Evolutionary conservation across 2,329 filamentous ascomycete genomes (phyloP), one percentile per base, ranked within the genome.

Genomic region (Botryotinia convoluta): DNA sequence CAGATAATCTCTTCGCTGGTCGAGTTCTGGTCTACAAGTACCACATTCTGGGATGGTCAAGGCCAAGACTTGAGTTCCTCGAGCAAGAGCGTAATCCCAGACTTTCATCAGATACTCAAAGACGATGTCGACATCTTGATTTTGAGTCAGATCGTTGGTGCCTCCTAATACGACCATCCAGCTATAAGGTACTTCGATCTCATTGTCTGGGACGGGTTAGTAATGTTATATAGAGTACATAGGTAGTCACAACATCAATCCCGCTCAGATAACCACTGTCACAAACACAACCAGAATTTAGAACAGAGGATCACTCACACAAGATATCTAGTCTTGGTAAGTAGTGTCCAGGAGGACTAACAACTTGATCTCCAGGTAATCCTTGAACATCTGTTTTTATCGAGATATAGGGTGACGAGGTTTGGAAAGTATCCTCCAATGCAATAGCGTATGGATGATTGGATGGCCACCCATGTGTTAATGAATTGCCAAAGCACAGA

Each of bases 81-180:
- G 83, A 1, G 80, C 78, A 2, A 90, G 82, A 1, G 87, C 83
- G 3, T 87, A 80, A 61, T 83, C 80, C 85, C 87, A 92, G 54
- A 83, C 80, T 16, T 82, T 79, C 75, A 86, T 81, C 22, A 91
- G 84, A 14, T 82, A 82, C 10, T 83, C 77, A 76, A 86, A 86
- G 35, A 90, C 87, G 2, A 82, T 78, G 1, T 85, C 80, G 14
- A 84, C 76, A 3, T 63, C 22, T 48, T 77, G 76, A 14, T 79
- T 78, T 74, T 83, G 83, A 35, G 81, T 86, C 8, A 92, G 79
- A 76, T 92, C 90, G 77, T 92, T 92, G 67, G 90, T 91, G 3
- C 90, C 90, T 14, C 88, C 90, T 3, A 92, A 84, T 7, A 91
- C 81, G 45, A 92, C 85, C 22, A 87, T 85, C 88, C 89, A 92